These are phyloP conservation scores for Basipetospora chlamydospora DNA, from an alignment of 2,329 filamentous ascomycete genomes.

Conservation along the genomic window DNA sequence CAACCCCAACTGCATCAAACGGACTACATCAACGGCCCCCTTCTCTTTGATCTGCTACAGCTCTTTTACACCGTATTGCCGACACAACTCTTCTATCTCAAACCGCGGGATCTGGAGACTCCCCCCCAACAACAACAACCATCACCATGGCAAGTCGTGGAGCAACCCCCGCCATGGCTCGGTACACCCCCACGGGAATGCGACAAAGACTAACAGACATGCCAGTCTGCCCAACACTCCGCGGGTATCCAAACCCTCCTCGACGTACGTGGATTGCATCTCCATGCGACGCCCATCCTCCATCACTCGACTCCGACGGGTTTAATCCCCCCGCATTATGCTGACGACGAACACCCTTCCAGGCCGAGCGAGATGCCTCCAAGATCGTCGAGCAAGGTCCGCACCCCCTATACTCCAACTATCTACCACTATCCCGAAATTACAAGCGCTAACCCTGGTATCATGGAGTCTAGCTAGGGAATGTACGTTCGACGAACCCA, in stretches of 20 bases:
- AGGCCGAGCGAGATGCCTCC: conserved; percentile 97
- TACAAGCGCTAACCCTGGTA: not conserved
- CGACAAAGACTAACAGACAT: too few species aligned
- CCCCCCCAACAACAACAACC: not conserved
- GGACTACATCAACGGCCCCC: too few species aligned
- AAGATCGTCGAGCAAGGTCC: conserved; percentile 97
- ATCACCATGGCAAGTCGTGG: conserved; percentile 6
- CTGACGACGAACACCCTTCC: too few species aligned
- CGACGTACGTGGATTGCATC: conserved; percentile 70
- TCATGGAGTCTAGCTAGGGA: conserved; percentile 51
- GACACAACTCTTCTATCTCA: not conserved
- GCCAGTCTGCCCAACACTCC: conserved; percentile 92
- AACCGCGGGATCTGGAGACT: not conserved
- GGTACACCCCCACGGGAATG: too few species aligned
- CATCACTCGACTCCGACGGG: too few species aligned
- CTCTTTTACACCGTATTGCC: too few species aligned
- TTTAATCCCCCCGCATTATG: too few species aligned
- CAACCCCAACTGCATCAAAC: too few species aligned
- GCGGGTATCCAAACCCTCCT: conserved; percentile 96
- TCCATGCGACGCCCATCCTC: too few species aligned
- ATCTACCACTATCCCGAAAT: too few species aligned
- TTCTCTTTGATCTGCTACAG: too few species aligned
- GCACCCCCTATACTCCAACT: conserved; percentile 14
- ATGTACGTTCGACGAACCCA: conserved; percentile 40
- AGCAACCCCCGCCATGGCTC: too few species aligned